Evolutionary conservation across 495 filamentous ascomycete species (phyloP).

Genomic region (Aspergillus biplanus): DNA sequence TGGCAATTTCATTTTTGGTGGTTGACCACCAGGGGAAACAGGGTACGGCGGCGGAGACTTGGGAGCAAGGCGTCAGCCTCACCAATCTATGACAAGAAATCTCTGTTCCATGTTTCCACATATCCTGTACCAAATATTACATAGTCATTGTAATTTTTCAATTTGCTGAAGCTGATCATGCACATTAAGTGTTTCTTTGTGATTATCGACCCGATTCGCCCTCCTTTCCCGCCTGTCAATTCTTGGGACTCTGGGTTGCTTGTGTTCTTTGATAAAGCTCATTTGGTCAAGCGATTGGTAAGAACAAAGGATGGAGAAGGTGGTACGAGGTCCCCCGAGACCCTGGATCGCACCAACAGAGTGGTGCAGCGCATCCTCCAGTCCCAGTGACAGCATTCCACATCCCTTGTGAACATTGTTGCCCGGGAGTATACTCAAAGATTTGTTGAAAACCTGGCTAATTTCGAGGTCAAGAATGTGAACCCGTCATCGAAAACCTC

Average conservation of each 20-base stretch:
- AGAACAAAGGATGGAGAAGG: background rate
- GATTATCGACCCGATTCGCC: background rate
- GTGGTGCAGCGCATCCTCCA: background rate
- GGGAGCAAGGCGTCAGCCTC: background rate
- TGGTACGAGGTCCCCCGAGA: background rate
- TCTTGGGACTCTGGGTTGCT: background rate
- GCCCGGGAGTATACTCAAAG: background rate
- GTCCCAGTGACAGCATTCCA: constrained; percentile 21
- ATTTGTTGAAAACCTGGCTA: background rate
- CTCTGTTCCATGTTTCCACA: constrained; percentile 1
- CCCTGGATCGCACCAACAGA: background rate
- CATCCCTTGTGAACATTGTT: constrained; percentile 28
- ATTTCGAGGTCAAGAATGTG: background rate
- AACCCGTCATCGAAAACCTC: background rate
- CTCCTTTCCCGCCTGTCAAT: background rate
- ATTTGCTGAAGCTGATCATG: background rate
- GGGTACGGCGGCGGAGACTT: background rate
- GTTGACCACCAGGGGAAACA: constrained; percentile 4
- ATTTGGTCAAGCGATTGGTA: no score
- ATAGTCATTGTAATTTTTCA: background rate
- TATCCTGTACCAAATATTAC: background rate
- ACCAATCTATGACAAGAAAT: background rate
- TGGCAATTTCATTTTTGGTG: background rate
- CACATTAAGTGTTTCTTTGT: background rate
- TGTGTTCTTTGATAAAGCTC: background rate